phyloP scores from a whole-genome alignment of 75 land plant species.

The Pinus tabuliformis region DNA sequence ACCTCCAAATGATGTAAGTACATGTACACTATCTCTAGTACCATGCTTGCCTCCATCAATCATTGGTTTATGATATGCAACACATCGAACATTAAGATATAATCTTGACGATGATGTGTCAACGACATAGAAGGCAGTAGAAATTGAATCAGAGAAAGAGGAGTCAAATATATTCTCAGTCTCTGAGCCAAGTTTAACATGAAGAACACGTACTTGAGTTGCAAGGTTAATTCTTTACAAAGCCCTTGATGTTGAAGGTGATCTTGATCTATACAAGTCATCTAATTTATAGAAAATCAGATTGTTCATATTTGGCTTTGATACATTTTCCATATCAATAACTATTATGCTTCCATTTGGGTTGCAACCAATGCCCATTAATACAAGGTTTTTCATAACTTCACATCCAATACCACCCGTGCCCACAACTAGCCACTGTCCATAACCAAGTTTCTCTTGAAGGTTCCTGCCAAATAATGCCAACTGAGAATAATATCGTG shows the following conservation, averaged over 20 bases:
- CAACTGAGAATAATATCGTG: conserved; percentile 40
- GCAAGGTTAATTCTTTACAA: conserved; percentile 47
- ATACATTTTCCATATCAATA: conserved; percentile 52
- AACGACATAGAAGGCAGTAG: conserved; percentile 46
- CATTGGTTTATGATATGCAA: conserved; percentile 43
- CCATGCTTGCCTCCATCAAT: conserved; percentile 67
- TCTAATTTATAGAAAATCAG: conserved; percentile 43
- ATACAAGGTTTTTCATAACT: conserved; percentile 44
- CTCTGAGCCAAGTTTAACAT: conserved; percentile 43
- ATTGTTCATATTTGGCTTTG: conserved; percentile 41
- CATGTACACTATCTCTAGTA: conserved; percentile 59
- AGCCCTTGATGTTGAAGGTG: conserved; percentile 48
- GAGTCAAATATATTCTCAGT: conserved; percentile 48
- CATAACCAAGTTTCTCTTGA: conserved; percentile 37
- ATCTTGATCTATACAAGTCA: conserved; percentile 34
- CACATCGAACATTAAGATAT: conserved; percentile 51
- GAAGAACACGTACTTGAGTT: conserved; percentile 42
- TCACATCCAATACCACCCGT: conserved; percentile 58
- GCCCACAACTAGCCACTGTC: conserved; percentile 61
- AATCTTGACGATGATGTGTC: conserved; percentile 49
- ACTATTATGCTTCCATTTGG: conserved; percentile 46
- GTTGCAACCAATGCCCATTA: conserved; percentile 58
- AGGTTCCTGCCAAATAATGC: conserved; percentile 47
- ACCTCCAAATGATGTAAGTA: not conserved
- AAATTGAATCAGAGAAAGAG: conserved; percentile 41